phyloP scores from a whole-genome alignment of 371 early-diverging fungal genomes.

The Mucor indicus region DNA sequence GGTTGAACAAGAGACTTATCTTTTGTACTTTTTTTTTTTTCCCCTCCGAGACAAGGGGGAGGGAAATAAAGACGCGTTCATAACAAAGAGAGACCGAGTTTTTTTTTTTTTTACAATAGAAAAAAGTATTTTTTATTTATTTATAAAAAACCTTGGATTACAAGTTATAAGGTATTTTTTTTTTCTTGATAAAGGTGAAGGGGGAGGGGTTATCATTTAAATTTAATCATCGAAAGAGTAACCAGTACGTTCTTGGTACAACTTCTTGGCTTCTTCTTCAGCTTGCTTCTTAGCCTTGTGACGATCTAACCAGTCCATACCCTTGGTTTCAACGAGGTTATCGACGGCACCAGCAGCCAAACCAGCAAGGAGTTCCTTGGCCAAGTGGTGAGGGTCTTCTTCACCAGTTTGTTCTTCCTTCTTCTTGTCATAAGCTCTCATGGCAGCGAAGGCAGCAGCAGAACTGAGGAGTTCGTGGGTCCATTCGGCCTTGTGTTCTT shows the following conservation, averaged over 20 bases:
- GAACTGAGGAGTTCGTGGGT: constrained; percentile 46
- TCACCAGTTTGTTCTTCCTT: constrained; percentile 15
- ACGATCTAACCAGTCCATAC: constrained; percentile 41
- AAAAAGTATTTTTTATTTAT: too few species aligned
- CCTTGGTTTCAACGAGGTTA: constrained; percentile 33
- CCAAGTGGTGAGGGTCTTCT: constrained; percentile 27
- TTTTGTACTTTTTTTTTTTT: too few species aligned
- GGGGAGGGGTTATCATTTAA: too few species aligned
- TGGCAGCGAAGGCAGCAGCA: constrained; percentile 49
- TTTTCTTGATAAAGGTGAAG: too few species aligned
- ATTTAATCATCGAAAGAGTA: too few species aligned
- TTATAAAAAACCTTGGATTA: too few species aligned
- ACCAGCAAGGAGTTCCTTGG: constrained; percentile 46
- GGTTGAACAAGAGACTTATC: too few species aligned
- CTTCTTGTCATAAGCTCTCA: constrained; percentile 31
- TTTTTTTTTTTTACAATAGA: too few species aligned
- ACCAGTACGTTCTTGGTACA: constrained; percentile 31
- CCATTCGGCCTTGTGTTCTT: constrained; percentile 28
- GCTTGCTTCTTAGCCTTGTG: constrained; percentile 46
- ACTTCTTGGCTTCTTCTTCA: constrained; percentile 35
- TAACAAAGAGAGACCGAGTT: too few species aligned
- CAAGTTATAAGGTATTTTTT: too few species aligned
- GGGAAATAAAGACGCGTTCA: too few species aligned
- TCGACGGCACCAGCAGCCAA: constrained; percentile 36
- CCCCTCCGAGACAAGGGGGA: too few species aligned